Evolutionary conservation across 805 yeast genomes (phyloP).

Genomic region (Candida alai): DNA sequence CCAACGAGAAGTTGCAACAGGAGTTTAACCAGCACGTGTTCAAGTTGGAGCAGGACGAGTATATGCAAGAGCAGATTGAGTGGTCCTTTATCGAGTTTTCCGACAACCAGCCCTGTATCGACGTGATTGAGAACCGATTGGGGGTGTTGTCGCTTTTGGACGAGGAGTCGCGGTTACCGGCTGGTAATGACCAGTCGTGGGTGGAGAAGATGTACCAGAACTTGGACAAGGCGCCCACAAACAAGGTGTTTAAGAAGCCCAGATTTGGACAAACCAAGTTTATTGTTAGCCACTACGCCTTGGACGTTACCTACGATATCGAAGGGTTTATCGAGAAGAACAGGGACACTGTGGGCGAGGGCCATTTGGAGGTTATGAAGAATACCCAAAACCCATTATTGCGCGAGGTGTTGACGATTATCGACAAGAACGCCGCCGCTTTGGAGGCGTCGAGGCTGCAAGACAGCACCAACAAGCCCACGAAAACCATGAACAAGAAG

Average conservation of each 20-base stretch:
- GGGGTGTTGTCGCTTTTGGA: slow-evolving; percentile 88
- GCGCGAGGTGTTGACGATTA: slow-evolving; percentile 56
- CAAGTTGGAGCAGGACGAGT: slow-evolving; percentile 95
- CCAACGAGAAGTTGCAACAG: slow-evolving; percentile 95
- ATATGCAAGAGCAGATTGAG: slow-evolving; percentile 84
- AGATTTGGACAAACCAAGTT: slow-evolving; percentile 91
- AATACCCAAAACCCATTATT: slow-evolving; percentile 65
- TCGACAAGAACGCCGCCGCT: slow-evolving; percentile 56
- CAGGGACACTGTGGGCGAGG: slow-evolving; percentile 96
- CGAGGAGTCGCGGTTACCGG: slow-evolving; percentile 92
- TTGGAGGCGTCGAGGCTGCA: slow-evolving; percentile 38
- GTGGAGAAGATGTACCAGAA: slow-evolving; percentile 84
- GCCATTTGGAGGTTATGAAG: slow-evolving; percentile 81
- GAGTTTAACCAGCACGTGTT: slow-evolving; percentile 97
- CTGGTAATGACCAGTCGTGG: slow-evolving; percentile 93
- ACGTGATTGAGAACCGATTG: slow-evolving; percentile 80
- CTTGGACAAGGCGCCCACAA: slow-evolving; percentile 72
- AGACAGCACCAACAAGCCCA: slow-evolving; percentile 22
- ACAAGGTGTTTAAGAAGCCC: slow-evolving; percentile 82
- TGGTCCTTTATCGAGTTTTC: slow-evolving; percentile 96
- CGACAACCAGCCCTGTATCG: slow-evolving; percentile 96
- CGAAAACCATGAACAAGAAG: slow-evolving; percentile 54
- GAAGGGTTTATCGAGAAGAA: slow-evolving; percentile 97
- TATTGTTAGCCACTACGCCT: slow-evolving; percentile 89
- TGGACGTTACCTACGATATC: slow-evolving; percentile 86